Percentiles rank a stretch among this genome's conserved stretches.
Evolutionary conservation across 1,139 yeast species (phyloP).

Genomic region (Ogataea hybrid): DNA sequence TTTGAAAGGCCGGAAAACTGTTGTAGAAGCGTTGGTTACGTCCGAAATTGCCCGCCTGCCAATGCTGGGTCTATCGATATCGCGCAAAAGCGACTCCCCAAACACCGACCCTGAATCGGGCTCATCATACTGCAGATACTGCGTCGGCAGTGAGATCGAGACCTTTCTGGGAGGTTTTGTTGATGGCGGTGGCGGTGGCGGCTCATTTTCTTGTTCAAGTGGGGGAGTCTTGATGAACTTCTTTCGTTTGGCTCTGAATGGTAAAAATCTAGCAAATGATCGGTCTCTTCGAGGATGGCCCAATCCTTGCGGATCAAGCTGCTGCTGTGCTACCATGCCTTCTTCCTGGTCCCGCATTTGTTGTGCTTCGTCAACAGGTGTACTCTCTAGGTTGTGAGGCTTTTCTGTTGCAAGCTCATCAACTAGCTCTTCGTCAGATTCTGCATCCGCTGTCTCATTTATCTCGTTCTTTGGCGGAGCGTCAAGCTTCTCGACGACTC

Average conservation of each 20-base stretch:
- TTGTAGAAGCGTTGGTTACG: slow-evolving; percentile 13
- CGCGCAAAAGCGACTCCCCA: slow-evolving; percentile 1
- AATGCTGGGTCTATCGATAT: slow-evolving; percentile 1
- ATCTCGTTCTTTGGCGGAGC: slow-evolving; percentile 7
- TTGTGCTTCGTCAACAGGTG: background rate
- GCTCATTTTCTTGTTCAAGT: background rate
- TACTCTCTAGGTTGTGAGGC: background rate
- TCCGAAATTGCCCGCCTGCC: slow-evolving; percentile 15
- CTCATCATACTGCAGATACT: background rate
- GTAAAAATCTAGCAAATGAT: slow-evolving; percentile 11
- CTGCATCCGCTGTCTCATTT: slow-evolving; percentile 4
- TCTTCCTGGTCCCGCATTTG: background rate
- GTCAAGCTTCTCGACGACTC: slow-evolving; percentile 15
- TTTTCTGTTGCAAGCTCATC: background rate
- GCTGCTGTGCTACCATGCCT: background rate
- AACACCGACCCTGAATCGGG: background rate
- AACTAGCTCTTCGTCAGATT: slow-evolving; percentile 1
- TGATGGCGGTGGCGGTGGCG: slow-evolving; percentile 4
- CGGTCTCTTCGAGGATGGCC: slow-evolving; percentile 5
- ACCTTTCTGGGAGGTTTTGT: slow-evolving; percentile 7
- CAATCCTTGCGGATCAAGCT: background rate
- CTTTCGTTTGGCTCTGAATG: slow-evolving; percentile 17
- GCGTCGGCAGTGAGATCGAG: slow-evolving; percentile 6
- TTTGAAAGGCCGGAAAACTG: slow-evolving; percentile 12
- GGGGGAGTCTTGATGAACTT: slow-evolving; percentile 14